Evolutionary conservation across 805 yeast species (phyloP).

Genomic region (Lipomyces spencermartinsiae): DNA sequence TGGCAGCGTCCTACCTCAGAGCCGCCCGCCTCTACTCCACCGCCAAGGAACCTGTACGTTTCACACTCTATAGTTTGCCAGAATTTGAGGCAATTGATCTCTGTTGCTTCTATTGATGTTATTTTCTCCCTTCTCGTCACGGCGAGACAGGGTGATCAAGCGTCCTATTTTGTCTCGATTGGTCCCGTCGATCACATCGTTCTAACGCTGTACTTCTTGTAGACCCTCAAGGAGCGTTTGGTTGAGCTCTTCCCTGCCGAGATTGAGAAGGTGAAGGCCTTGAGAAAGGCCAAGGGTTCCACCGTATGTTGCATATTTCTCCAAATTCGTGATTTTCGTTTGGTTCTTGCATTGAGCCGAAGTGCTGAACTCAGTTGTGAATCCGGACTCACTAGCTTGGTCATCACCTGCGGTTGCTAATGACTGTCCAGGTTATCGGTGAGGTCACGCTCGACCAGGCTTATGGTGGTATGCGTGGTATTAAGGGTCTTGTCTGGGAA

Average conservation of each 20-base stretch:
- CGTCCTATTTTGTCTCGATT: not conserved
- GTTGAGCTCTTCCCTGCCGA: slow-evolving; percentile 90
- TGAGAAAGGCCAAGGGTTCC: slow-evolving; percentile 86
- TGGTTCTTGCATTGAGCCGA: not conserved
- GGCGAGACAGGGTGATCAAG: not conserved
- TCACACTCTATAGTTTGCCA: not conserved
- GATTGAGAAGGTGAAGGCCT: slow-evolving; percentile 86
- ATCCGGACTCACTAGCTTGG: not conserved
- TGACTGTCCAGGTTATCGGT: slow-evolving; percentile 56
- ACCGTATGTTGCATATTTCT: slow-evolving; percentile 56
- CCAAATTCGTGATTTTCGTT: too few relatives aligned
- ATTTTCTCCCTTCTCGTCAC: not conserved
- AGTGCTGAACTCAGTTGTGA: too few relatives aligned
- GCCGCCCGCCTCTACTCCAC: slow-evolving; percentile 39
- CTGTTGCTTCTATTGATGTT: not conserved
- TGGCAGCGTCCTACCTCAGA: slow-evolving; percentile 27
- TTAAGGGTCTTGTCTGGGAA: slow-evolving; percentile 86
- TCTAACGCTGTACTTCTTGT: not conserved
- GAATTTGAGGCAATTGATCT: not conserved
- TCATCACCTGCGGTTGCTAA: not conserved
- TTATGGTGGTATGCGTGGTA: slow-evolving; percentile 91
- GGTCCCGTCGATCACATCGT: not conserved
- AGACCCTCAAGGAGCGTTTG: slow-evolving; percentile 87
- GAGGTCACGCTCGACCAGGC: slow-evolving; percentile 80
- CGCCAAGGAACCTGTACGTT: slow-evolving; percentile 41